Percentiles rank a stretch among this genome's conserved stretches.
These are phyloP conservation scores for Voacanga thouarsii DNA, from an alignment of 257 asterid genomes.

Conservation along the genomic window DNA sequence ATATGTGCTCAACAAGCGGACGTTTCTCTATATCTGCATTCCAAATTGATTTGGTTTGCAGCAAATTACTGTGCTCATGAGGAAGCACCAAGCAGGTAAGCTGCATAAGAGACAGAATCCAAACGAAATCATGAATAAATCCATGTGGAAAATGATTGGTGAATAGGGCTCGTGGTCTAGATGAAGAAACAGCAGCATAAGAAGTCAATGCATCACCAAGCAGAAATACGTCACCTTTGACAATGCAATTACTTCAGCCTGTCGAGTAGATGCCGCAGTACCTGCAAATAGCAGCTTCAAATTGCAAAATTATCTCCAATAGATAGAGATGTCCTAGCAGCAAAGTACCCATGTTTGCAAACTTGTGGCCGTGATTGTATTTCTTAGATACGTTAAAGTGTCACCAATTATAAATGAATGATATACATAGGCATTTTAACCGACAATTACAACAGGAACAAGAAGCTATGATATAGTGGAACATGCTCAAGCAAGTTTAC, in stretches of 20 bases:
- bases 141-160: not conserved
- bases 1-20: conserved; percentile 74
- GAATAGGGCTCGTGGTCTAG: not conserved
- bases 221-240: conserved; percentile 52
- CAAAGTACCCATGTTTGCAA: not conserved
- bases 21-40: conserved; percentile 65
- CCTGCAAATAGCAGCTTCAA: conserved; percentile 47
- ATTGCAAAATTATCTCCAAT: not conserved
- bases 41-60: conserved; percentile 83
- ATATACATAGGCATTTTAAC: not conserved
- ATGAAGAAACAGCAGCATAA: not conserved
- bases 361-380: not conserved
- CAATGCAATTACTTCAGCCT: conserved; percentile 73
- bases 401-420: not conserved
- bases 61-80: conserved; percentile 52
- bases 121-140: not conserved
- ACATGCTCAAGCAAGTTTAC: not conserved
- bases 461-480: not conserved
- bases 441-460: not conserved
- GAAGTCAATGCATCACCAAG: not conserved
- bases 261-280: conserved; percentile 49
- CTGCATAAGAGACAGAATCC: conserved; percentile 38
- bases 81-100: conserved; percentile 87
- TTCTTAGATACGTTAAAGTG: not conserved
- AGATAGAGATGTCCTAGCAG: not conserved